Base-by-base conservation (phyloP, 495 filamentous ascomycete species). In the Penicillium atrosanguineum region DNA sequence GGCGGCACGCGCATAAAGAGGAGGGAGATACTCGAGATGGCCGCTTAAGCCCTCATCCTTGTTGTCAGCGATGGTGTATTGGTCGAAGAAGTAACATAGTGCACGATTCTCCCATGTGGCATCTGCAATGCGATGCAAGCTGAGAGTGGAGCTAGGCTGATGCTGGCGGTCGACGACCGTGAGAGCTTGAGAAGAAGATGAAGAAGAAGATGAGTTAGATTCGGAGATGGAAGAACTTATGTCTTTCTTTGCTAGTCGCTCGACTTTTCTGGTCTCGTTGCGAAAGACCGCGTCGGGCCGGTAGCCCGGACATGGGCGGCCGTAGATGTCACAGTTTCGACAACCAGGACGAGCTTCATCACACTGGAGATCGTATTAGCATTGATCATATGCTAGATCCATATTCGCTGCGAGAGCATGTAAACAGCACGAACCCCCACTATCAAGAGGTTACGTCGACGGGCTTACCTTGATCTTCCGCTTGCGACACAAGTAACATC, bases 401-500 rank as follows among this genome's bases (percentile, higher is more conserved):
- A 5, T 5, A 5, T 23, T 23, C 23, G 23, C 23, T 23, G 40
- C 9, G 28, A 7, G 11, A 34, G 12, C 14, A 50, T 43, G 16
- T 9, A 18, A 44, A 41, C 16, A 23, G 1, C 11, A 16, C 42
- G 7, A 20, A 15, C 25, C 20, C 4, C 9, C 16, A 18, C 37
- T 19, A 41, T 29, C 2, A 21, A 28, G 37, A 11, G 7, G 2
- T 29, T 21, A 3, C 11, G 14, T 4, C 23, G 12, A 16, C 23
- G 37, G 37, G 7, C 44, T 56, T 71, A 76, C 74, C 73, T 76
- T 77, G 53, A 77, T 76, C 61, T 76, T 77, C 47, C 73, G 68
- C 51, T 69, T 74, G 56, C 74, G 74, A 61, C 74, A 77, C 57
- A 75, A 55, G 62, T 74, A 59, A 67, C 74, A 77, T 59, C 74